A percentile compares a stretch with the other conserved stretches of the same genome.
phyloP scores from a whole-genome alignment of 1,284 basidiomycete species.

The Cutaneotrichosporon cavernicola region DNA sequence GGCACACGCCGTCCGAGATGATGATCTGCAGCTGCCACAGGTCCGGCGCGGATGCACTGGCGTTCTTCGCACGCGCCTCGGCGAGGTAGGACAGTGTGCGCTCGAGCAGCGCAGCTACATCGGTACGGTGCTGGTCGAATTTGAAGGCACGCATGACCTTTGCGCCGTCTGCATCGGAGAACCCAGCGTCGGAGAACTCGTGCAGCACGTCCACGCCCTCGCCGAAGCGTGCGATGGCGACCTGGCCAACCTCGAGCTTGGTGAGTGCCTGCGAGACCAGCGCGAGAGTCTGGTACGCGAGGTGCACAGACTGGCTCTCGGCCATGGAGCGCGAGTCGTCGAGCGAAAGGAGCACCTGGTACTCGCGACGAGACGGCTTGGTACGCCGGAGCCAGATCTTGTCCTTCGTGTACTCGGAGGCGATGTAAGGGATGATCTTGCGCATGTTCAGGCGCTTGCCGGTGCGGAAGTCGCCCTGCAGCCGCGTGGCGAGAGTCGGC shows the following conservation, averaged over 20 bases:
- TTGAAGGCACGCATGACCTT: slow-evolving; percentile 79
- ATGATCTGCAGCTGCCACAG: slow-evolving; percentile 99
- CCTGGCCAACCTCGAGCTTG: slow-evolving; percentile 90
- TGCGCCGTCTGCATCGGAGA: slow-evolving; percentile 75
- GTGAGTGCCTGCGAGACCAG: slow-evolving; percentile 87
- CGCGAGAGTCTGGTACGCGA: slow-evolving; percentile 92
- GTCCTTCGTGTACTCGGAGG: slow-evolving; percentile 98
- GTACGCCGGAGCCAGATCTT: slow-evolving; percentile 98
- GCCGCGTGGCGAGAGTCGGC: slow-evolving; percentile 87
- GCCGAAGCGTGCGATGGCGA: slow-evolving; percentile 90
- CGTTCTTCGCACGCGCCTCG: slow-evolving; percentile 66
- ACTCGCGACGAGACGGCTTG: slow-evolving; percentile 88
- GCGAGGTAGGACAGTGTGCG: slow-evolving; percentile 75
- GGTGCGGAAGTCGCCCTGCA: slow-evolving; percentile 96
- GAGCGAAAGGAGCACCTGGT: slow-evolving; percentile 90
- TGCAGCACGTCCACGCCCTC: slow-evolving; percentile 84
- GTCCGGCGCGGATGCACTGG: slow-evolving; percentile 63
- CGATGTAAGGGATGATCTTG: slow-evolving; percentile 97
- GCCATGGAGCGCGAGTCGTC: slow-evolving; percentile 98
- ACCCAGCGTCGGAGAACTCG: slow-evolving; percentile 68
- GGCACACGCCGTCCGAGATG: slow-evolving; percentile 97
- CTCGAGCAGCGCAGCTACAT: slow-evolving; percentile 83
- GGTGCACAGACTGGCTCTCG: slow-evolving; percentile 85
- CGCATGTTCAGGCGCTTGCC: slow-evolving; percentile 99
- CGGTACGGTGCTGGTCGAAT: slow-evolving; percentile 88